Base-by-base conservation (phyloP, 345 rosid genomes). In the Jatropha curcas region DNA sequence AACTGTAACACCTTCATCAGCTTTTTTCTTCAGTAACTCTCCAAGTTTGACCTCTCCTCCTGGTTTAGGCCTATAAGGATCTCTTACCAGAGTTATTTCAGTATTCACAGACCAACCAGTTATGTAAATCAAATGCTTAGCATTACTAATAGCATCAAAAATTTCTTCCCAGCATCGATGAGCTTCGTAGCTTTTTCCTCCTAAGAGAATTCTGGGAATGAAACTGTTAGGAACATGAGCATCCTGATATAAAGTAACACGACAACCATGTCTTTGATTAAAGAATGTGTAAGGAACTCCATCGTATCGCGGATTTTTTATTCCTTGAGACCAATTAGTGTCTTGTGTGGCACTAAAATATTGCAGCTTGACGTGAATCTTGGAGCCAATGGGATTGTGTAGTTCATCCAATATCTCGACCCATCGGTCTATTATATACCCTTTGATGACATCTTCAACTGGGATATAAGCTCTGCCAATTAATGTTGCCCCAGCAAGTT, bases 111-210 rank as follows among this genome's bases (percentile, higher is more conserved):
- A 90, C 98, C 98, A 94, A 1, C 98, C 97, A 0, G 94, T 64
- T 20, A 92, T 81, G 71, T 94, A 94, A 72, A 92, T 84, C 27
- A 94, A 83, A 50, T 87, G 84, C 31, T 77, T 72, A 2, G 97
- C 97, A 0, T 86, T 60, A 20, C 48, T 62, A 41, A 94, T 87
- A 2, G 92, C 90, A 11, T 88, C 86, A 28, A 89, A 94, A 12
- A 94, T 79, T 9, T 89, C 94, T 83, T 94, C 93, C 97, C 98
- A 94, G 58, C 97, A 92, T 60, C 85, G 66, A 43, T 57, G 87
- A 53, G 84, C 83, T 41, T 81, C 77, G 52, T 81, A 86, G 12
- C 24, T 22, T 28, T 60, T 70, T 20, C 77, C 83, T 20, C 43
- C 80, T 0, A 56, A 34, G 2, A 66, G 24, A 68, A 86, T 71